Evolutionary conservation across 768 basidiomycete species (phyloP), one percentile per base, ranked within the genome.

Genomic region (Sarcodon sp.): DNA sequence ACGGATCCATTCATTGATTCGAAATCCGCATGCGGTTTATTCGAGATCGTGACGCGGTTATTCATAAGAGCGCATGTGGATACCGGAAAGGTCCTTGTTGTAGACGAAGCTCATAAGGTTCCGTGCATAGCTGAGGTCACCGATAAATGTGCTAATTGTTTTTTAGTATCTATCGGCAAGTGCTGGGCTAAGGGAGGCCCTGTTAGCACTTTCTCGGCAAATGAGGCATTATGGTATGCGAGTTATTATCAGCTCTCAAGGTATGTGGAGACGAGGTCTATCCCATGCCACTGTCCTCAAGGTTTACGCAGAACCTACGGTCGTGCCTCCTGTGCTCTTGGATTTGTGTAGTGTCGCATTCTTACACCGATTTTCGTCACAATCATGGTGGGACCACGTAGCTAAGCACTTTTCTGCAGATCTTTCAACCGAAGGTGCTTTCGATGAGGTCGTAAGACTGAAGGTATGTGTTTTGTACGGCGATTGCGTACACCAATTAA

Each of bases 21-120:
- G 1, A 67, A 67, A 0, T 75, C 79, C 1, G 84, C 84, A 2
- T 83, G 83, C 52, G 75, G 75, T 0, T 58, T 86, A 3, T 87
- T 86, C 47, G 81, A 87, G 49, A 82, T 87, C 6, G 61, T 86
- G 0, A 69, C 74, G 0, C 70, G 83, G 35, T 55, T 82, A 1
- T 87, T 86, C 53, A 70, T 82, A 9, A 69, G 83, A 27, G 70
- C 77, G 1, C 64, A 76, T 1, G 69, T 81, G 2, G 68, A 62
- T 3, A 79, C 77, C 0, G 83, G 82, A 5, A 85, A 84, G 48
- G 73, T 83, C 1, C 69, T 83, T 1, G 71, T 87, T 0, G 77
- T 86, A 0, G 83, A 87, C 43, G 84, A 87, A 50, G 83, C 84
- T 0, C 83, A 87, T 53, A 86, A 86, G 57, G 83, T 79, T 47